These are phyloP conservation scores for Kluyveromyces lactis DNA, from an alignment of 805 yeast species.

Conservation along the genomic window DNA sequence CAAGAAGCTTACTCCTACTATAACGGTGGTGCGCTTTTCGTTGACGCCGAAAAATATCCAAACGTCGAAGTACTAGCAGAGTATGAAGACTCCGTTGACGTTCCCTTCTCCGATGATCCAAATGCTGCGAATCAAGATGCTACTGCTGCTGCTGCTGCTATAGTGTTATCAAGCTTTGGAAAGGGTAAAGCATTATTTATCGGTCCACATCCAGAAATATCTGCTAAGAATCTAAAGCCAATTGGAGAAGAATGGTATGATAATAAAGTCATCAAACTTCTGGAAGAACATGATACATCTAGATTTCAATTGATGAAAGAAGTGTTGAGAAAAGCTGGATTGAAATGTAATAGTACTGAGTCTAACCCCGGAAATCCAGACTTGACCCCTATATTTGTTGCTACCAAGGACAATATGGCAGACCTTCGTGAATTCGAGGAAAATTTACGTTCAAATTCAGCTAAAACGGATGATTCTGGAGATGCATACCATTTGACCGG, in stretches of 20 bases:
- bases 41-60: conserved; percentile 53
- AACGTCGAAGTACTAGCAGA: conserved; percentile 68
- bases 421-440: conserved; percentile 11
- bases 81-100: conserved; percentile 50
- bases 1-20: conserved; percentile 40
- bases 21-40: conserved; percentile 88
- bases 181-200: conserved; percentile 67
- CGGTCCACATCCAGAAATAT: conserved; percentile 89
- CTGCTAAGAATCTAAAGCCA: conserved; percentile 42
- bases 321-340: conserved; percentile 51
- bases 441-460: conserved; percentile 9
- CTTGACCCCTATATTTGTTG: conserved; percentile 56
- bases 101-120: conserved; percentile 20
- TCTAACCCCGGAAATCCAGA: conserved; percentile 46
- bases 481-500: conserved; percentile 32
- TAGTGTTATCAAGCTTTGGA: conserved; percentile 53
- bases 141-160: conserved; percentile 49
- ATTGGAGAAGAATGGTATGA: conserved; percentile 27
- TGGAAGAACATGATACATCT: conserved; percentile 36
- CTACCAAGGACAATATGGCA: conserved; percentile 17
- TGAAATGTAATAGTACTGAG: conserved; percentile 52
- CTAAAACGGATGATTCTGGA: conserved; percentile 31
- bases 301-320: conserved; percentile 51
- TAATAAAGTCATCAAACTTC: conserved; percentile 29
- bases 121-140: conserved; percentile 25